A percentile compares a stretch with the other conserved stretches of the same genome.
Evolutionary conservation across 441 rosid genomes (phyloP).

Genomic region (Mallotus repandus): DNA sequence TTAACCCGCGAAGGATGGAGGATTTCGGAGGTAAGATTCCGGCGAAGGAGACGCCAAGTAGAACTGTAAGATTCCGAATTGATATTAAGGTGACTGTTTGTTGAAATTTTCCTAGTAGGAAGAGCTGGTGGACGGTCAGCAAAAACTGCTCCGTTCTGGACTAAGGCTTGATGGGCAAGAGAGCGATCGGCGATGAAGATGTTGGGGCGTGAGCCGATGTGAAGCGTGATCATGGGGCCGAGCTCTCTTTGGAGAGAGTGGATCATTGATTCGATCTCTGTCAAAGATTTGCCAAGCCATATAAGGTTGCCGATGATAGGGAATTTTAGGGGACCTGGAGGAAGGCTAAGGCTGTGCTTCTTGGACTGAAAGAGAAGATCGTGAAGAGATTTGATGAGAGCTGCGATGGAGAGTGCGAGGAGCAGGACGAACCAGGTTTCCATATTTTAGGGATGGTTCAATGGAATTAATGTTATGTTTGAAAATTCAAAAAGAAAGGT

Average conservation of each 20-base stretch:
- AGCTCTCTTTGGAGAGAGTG: slow-evolving; percentile 16
- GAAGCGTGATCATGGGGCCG: slow-evolving; percentile 22
- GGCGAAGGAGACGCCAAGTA: slow-evolving; percentile 42
- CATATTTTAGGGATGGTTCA: background rate
- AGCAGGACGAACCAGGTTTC: background rate
- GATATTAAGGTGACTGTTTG: slow-evolving; percentile 37
- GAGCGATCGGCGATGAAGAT: slow-evolving; percentile 33
- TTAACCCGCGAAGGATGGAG: slow-evolving; percentile 21
- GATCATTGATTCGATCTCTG: slow-evolving; percentile 9
- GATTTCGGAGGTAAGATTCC: slow-evolving; percentile 31
- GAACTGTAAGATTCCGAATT: slow-evolving; percentile 36
- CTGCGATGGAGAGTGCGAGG: background rate
- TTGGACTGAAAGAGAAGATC: background rate
- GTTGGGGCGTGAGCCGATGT: slow-evolving; percentile 14
- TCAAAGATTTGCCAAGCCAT: slow-evolving; percentile 2
- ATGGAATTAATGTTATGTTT: too few species aligned
- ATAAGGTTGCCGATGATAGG: slow-evolving; percentile 13
- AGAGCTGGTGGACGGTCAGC: slow-evolving; percentile 31
- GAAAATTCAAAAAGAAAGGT: background rate
- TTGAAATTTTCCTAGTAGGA: slow-evolving; percentile 7
- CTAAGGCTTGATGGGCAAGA: slow-evolving; percentile 38
- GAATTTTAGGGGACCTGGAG: slow-evolving; percentile 8
- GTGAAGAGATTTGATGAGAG: background rate
- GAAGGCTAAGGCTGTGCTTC: background rate
- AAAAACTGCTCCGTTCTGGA: slow-evolving; percentile 37